Evolutionary conservation across 1,284 basidiomycete species (phyloP).

Genomic region (Inonotus obliquus): DNA sequence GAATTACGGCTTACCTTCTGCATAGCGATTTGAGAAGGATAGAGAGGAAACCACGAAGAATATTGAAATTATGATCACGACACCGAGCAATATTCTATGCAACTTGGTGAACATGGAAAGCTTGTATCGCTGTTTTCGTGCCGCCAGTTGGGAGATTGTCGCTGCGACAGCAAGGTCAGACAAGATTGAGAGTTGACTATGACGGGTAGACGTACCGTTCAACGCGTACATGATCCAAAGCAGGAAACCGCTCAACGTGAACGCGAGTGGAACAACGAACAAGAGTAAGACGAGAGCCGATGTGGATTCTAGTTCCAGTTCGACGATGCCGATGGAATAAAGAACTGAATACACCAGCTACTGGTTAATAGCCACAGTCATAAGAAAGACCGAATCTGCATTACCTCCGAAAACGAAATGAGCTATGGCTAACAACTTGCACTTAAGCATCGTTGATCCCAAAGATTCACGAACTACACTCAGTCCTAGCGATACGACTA

Average conservation of each 20-base stretch:
- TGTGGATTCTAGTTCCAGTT: conserved; percentile 86
- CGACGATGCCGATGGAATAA: conserved; percentile 89
- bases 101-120: conserved; percentile 82
- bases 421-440: conserved; percentile 69
- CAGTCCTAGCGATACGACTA: conserved; percentile 86
- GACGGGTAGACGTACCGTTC: conserved; percentile 50
- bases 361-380: background rate
- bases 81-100: conserved; percentile 82
- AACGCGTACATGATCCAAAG: conserved; percentile 94
- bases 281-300: conserved; percentile 74
- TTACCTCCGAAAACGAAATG: conserved; percentile 95
- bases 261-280: conserved; percentile 90
- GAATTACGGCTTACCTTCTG: conserved; percentile 57
- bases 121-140: conserved; percentile 85
- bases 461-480: conserved; percentile 81
- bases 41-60: conserved; percentile 94
- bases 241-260: conserved; percentile 91
- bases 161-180: conserved; percentile 36
- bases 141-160: conserved; percentile 80
- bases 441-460: conserved; percentile 74
- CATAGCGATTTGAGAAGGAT: conserved; percentile 85
- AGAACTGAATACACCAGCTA: conserved; percentile 48
- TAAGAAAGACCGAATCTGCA: conserved; percentile 20
- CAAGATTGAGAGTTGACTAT: conserved; percentile 15
- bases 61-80: conserved; percentile 77